Evolutionary conservation across 2,329 filamentous ascomycete species (phyloP), one percentile per base, ranked within the genome.

Genomic region (Ophiostoma pallidulum): DNA sequence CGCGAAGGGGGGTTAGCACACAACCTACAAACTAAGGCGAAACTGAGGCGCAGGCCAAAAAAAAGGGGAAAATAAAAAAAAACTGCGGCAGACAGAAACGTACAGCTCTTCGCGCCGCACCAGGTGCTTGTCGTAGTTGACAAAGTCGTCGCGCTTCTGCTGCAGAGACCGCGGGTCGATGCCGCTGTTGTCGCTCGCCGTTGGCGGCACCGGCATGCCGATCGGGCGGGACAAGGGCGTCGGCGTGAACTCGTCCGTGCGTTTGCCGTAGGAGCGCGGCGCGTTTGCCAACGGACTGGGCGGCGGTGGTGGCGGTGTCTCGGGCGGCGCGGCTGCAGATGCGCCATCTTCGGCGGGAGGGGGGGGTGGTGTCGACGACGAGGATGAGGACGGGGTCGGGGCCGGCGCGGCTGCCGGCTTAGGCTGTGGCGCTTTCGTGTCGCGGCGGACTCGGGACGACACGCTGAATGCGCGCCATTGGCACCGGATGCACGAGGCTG

Each of bases 51-150:
- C n/a, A n/a, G n/a, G n/a, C n/a, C n/a, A n/a, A n/a, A n/a, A n/a
- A n/a, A n/a, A n/a, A n/a, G n/a, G n/a, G n/a, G n/a, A n/a, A n/a
- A n/a, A n/a, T n/a, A n/a, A n/a, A n/a, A n/a, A n/a, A n/a, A n/a
- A n/a, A n/a, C n/a, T n/a, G n/a, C n/a, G n/a, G n/a, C n/a, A n/a
- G n/a, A n/a, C n/a, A 10, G 38, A 16, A 16, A 51, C 72, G 54
- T 73, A 89, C 84, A 97, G 71, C 61, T 87, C 74, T 57, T 86
- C 76, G 54, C 91, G 78, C 55, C 82, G 77, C 54, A 77, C 73
- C 8, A 96, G 66, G 62, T 97, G 90, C 64, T 87, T 90, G 50
- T 92, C 83, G 60, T 86, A 90, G 65, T 92, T 73, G 54, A 86
- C 80, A 61, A 94, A 88, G 61, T 95, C 89, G 54, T 86, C 80